Evolutionary conservation across 495 filamentous ascomycete species (phyloP).

Genomic region (Penicillium flavigenum): DNA sequence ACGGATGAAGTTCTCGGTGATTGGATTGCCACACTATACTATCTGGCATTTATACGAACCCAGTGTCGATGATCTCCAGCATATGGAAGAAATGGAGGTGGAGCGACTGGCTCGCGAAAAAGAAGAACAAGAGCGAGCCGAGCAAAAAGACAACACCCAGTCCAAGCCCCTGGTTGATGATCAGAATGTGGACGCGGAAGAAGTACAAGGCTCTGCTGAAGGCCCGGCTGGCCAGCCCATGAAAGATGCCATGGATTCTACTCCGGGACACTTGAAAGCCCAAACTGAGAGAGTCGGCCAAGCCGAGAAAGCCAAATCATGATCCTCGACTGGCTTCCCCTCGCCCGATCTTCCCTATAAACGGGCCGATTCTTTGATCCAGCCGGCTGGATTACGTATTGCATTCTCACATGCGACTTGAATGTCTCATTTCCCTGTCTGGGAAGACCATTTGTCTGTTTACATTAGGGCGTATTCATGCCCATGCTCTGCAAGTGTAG

Average conservation of each 20-base stretch:
- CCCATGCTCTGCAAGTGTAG: constrained; percentile 10
- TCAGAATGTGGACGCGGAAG: constrained; percentile 4
- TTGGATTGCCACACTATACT: constrained; percentile 95
- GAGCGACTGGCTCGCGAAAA: constrained; percentile 71
- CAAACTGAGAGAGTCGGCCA: neutral
- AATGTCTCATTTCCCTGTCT: neutral
- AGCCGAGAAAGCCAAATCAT: neutral
- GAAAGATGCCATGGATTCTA: constrained; percentile 18
- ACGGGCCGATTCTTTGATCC: constrained; percentile 1
- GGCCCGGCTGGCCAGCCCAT: constrained; percentile 18
- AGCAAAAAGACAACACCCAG: constrained; percentile 31
- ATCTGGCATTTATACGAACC: constrained; percentile 99
- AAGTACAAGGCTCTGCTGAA: constrained; percentile 18
- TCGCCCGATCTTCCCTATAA: neutral
- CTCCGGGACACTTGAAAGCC: constrained; percentile 3
- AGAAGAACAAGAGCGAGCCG: constrained; percentile 68
- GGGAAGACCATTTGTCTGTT: neutral
- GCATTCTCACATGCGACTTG: constrained; percentile 2
- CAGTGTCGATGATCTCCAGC: constrained; percentile 91
- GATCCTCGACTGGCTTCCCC: neutral
- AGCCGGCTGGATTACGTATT: constrained; percentile 1
- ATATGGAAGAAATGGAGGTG: constrained; percentile 96
- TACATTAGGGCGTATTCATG: constrained; percentile 3
- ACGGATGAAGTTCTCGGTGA: constrained; percentile 92
- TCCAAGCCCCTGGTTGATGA: constrained; percentile 8